phyloP scores from a whole-genome alignment of 257 asterid species.

The Solanum stenotomum region DNA sequence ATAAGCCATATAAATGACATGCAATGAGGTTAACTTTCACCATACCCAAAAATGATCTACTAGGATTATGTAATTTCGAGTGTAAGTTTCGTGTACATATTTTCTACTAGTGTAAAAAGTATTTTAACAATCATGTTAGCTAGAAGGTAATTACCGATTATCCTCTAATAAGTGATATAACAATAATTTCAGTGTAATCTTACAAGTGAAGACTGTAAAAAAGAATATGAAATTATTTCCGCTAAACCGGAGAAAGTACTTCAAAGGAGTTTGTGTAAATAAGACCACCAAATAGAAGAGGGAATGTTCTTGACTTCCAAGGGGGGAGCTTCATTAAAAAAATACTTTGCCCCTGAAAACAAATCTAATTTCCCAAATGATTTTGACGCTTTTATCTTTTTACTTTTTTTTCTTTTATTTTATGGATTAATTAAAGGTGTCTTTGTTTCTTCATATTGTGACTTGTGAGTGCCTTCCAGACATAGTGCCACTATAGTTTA shows the following conservation, averaged over 20 bases:
- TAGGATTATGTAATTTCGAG: not conserved
- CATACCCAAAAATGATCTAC: not conserved
- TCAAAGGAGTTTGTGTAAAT: not conserved
- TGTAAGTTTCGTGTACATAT: not conserved
- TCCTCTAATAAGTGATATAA: not conserved
- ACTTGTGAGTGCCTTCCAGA: conserved; percentile 1
- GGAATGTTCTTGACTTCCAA: not conserved
- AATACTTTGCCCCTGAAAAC: not conserved
- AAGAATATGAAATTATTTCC: no score
- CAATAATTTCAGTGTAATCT: not conserved
- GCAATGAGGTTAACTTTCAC: not conserved
- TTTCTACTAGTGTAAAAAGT: not conserved
- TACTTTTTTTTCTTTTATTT: not conserved
- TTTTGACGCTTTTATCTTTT: not conserved
- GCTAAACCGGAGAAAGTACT: no score
- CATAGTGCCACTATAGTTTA: not conserved
- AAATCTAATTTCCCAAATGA: not conserved
- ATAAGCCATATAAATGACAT: not conserved
- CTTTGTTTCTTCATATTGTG: conserved; percentile 2
- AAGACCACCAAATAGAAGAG: not conserved
- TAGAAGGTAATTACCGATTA: no score
- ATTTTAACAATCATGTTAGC: not conserved
- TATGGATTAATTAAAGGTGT: not conserved
- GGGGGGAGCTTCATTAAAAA: not conserved
- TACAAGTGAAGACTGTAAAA: not conserved